These are phyloP conservation scores for Exophiala sideris DNA, from an alignment of 2,329 filamentous ascomycete genomes.

Conservation along the genomic window DNA sequence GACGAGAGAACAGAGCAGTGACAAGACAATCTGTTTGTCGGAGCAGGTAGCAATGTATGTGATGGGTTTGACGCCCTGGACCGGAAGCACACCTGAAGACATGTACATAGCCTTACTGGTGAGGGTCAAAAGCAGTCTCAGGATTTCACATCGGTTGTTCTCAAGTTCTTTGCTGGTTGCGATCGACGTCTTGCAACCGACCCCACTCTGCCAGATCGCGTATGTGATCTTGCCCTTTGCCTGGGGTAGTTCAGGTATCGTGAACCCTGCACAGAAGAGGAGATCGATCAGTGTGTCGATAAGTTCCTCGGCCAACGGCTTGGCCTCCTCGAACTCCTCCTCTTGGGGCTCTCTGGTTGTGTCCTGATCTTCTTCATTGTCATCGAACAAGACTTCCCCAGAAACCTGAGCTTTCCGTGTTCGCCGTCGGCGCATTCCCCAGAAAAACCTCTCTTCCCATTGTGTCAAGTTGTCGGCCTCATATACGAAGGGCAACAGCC, in stretches of 20 bases:
- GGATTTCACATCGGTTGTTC: slow-evolving; percentile 84
- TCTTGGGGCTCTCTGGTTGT: slow-evolving; percentile 40
- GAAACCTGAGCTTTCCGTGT: slow-evolving; percentile 64
- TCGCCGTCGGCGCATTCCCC: slow-evolving; percentile 70
- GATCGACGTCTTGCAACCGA: slow-evolving; percentile 87
- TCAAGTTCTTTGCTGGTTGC: slow-evolving; percentile 89
- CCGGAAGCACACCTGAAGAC: slow-evolving; percentile 72
- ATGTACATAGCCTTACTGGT: slow-evolving; percentile 93
- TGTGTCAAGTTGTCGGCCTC: slow-evolving; percentile 75
- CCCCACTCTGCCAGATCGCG: slow-evolving; percentile 96
- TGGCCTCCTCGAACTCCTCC: slow-evolving; percentile 73
- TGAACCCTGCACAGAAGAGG: slow-evolving; percentile 88
- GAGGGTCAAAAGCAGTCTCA: slow-evolving; percentile 79
- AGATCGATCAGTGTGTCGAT: slow-evolving; percentile 86
- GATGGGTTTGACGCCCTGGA: slow-evolving; percentile 76
- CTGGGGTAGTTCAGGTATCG: slow-evolving; percentile 68
- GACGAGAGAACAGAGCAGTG: slow-evolving; percentile 82
- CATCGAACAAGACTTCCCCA: slow-evolving; percentile 81
- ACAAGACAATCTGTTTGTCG: slow-evolving; percentile 88
- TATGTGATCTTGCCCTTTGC: slow-evolving; percentile 80
- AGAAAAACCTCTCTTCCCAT: slow-evolving; percentile 96
- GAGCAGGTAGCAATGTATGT: slow-evolving; percentile 85
- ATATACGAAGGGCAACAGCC: slow-evolving; percentile 86
- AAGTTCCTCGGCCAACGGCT: slow-evolving; percentile 86
- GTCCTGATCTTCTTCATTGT: slow-evolving; percentile 56